Conservation (phyloP, 345 rosid genomes). For the Citrus trifoliata region DNA sequence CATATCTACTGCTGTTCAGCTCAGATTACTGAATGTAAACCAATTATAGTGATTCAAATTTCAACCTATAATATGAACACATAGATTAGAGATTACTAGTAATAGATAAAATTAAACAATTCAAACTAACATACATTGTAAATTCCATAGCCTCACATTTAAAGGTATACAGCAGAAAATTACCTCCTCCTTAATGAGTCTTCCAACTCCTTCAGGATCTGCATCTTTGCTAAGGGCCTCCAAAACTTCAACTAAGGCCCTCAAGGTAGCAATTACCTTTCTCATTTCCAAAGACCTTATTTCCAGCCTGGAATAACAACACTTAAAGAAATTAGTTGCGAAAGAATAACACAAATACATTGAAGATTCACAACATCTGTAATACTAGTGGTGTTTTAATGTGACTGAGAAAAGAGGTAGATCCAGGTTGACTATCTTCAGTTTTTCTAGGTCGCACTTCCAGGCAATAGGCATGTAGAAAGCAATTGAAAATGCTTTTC, state of each 20-base stretch:
- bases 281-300: conserved; percentile 53
- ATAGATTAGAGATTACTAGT: neutral
- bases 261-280: conserved; percentile 78
- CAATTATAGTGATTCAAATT: neutral
- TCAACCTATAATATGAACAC: neutral
- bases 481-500: neutral
- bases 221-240: conserved; percentile 87
- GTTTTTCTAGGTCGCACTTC: neutral
- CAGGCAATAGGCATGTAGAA: neutral
- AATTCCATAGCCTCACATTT: conserved; percentile 1
- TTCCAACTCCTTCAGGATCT: conserved; percentile 85
- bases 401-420: neutral
- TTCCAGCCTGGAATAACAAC: conserved; percentile 32
- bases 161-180: conserved; percentile 4
- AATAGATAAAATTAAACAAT: neutral
- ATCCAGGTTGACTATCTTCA: neutral
- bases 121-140: neutral
- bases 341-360: neutral
- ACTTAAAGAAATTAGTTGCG: neutral
- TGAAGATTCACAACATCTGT: neutral
- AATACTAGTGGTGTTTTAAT: neutral
- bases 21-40: neutral
- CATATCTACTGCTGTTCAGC: neutral
- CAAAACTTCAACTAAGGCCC: conserved; percentile 88
- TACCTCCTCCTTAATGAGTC: conserved; percentile 86